Evolutionary conservation across 805 yeast species (phyloP), one percentile per base, ranked within the genome.

Genomic region (Lipomyces sp.): DNA sequence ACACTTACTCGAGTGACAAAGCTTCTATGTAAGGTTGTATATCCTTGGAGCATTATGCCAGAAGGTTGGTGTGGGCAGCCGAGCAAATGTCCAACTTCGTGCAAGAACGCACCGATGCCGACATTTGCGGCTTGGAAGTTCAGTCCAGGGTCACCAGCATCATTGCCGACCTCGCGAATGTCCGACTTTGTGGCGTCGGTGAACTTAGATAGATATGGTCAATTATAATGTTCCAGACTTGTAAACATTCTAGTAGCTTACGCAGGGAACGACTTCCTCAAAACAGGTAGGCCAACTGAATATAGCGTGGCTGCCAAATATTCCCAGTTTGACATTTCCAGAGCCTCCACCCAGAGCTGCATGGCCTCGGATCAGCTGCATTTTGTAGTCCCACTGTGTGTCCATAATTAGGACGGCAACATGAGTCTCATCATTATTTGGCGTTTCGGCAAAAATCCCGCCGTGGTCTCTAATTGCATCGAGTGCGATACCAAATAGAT

Each of bases 261-360:
- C 70, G 45, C 66, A 61, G 0, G 88, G 85, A 4, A 84, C 84
- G 3, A 95, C 77, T 50, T 87, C 87, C 65, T 92, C 95, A 67
- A 92, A 81, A 64, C 84, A 84, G n/a, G 84, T 77, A n/a, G 99
- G 98, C 96, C 97, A 95, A 0, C 97, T 85, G 76, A 90, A 93
- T 11, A 92, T 71, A 0, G 97, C 95, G 74, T 95, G 98, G 5
- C 96, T 88, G 4, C 99, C 99, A 77, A 93, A 94, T 8, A 95
- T 92, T 0, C 97, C 98, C 63, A 95, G 78, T 69, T 87, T 87
- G 54, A 91, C 80, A 54, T 85, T 80, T 53, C 83, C 87, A 33
- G 83, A 83, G 11, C 95, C 95, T 35, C 98, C 98, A 57, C 98
- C 98, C 18, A 94, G 79, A 0, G 98, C 98, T 1, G 98, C 98